Base-by-base conservation (phyloP, 1,284 basidiomycete genomes). In the Porodaedalea pini region DNA sequence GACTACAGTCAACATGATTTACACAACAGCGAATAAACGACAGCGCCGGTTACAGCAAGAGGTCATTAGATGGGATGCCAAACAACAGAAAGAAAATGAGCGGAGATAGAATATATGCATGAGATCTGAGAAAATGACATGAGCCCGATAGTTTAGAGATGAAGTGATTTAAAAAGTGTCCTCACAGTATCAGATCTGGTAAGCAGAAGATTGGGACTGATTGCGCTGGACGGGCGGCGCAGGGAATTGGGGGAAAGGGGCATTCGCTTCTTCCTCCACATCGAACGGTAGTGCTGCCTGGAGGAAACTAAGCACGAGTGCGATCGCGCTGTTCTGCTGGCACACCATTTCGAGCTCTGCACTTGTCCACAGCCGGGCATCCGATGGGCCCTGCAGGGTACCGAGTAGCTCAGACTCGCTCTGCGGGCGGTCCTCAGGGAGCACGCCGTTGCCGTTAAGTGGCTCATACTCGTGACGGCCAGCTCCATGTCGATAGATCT, bases 291-390 rank as follows among this genome's bases (percentile, higher is more conserved):
- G 37, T 2, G 58, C 57, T n/a, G 61, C 52, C 49, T 61, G 59
- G 34, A 61, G 23, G 29, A 61, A 69, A 5, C 66, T 61, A n/a
- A 72, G 63, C 10, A 72, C 67, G 10, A 69, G 60, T 2, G 73
- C 72, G 21, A 75, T 60, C 11, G 73, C 62, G 29, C 70, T 71
- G 61, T 75, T 75, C 54, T 75, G 73, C 58, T 71, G 69, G 41
- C 69, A 69, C 5, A 66, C 63, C 2, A 66, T 41, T 3, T 69
- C 65, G 6, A 75, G 56, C 43, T 73, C 71, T 4, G 63, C 56
- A 1, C 73, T 71, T 29, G 62, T 67, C 63, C 64, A 61, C 19
- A 61, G 29, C 11, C 56, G 25, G 13, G 19, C 29, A 29, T 61
- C 54, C 29, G 23, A 13, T n/a, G 10, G 27, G 43, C 36, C 40